A percentile compares a stretch with the other conserved stretches of the same genome.
Evolutionary conservation across 495 filamentous ascomycete genomes (phyloP).

Genomic region (Podospora tetraspora): DNA sequence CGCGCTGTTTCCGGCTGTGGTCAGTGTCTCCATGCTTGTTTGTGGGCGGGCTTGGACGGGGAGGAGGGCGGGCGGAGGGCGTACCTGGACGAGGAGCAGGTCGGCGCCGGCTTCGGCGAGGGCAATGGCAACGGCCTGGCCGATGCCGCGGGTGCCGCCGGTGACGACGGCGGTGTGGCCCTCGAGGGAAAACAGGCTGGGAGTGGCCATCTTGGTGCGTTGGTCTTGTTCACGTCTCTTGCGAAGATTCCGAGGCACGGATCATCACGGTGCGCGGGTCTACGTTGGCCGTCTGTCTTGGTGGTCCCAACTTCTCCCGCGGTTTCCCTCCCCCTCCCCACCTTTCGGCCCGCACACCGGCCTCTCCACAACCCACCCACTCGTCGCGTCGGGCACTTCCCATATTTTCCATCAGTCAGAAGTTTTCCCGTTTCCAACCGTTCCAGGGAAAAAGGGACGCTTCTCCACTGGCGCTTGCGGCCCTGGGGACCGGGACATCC

Average conservation of each 20-base stretch:
- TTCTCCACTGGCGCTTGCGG: neutral
- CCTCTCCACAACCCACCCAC: neutral
- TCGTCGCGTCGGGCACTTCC: neutral
- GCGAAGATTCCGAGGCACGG: neutral
- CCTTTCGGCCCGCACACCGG: neutral
- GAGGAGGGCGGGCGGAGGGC: neutral
- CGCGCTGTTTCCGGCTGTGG: conserved; percentile 46
- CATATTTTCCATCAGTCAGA: neutral
- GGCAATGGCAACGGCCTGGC: conserved; percentile 74
- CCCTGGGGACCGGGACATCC: neutral
- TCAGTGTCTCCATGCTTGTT: neutral
- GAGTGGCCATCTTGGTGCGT: conserved; percentile 14
- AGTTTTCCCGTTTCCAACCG: neutral
- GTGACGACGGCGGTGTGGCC: conserved; percentile 80
- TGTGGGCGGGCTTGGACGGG: neutral
- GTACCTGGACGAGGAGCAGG: conserved; percentile 63
- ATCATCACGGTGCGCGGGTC: neutral
- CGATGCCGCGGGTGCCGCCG: conserved; percentile 83
- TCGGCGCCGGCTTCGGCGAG: conserved; percentile 82
- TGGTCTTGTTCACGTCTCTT: neutral
- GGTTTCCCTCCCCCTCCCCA: neutral
- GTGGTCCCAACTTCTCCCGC: neutral
- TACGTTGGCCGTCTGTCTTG: conserved; percentile 1
- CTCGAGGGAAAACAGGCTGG: conserved; percentile 47
- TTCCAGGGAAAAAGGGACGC: neutral